Conservation (phyloP, 306 rosid genomes). For the Hippophae tibetana region DNA sequence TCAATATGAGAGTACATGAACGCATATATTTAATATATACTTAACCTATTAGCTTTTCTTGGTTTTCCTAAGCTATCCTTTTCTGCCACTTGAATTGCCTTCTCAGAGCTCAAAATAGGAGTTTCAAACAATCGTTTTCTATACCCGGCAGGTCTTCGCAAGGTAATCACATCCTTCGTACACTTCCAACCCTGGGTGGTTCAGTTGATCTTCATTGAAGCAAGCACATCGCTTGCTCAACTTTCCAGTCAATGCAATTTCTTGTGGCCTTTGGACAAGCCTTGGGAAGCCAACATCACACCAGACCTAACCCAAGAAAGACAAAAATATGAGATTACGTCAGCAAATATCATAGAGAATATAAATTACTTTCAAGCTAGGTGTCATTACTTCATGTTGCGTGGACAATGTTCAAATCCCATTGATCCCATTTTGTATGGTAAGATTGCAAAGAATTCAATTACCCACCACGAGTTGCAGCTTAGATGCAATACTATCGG, state of each 20-base stretch:
- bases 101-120: not conserved
- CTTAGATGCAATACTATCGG: not conserved
- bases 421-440: not conserved
- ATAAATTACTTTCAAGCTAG: not conserved
- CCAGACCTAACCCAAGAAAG: slow-evolving; percentile 60
- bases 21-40: too few relatives aligned
- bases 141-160: slow-evolving; percentile 55
- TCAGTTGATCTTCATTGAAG: slow-evolving; percentile 64
- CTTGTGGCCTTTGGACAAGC: slow-evolving; percentile 70
- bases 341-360: not conserved
- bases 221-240: slow-evolving; percentile 90
- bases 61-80: not conserved
- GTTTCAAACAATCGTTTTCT: not conserved
- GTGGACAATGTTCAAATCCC: not conserved
- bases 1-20: too few relatives aligned
- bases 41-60: not conserved
- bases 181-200: slow-evolving; percentile 60
- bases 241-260: slow-evolving; percentile 86
- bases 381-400: not conserved
- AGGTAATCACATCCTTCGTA: slow-evolving; percentile 69
- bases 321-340: slow-evolving; percentile 5
- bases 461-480: not conserved
- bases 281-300: slow-evolving; percentile 83
- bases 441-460: not conserved
- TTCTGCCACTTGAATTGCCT: not conserved